These are phyloP conservation scores for Marsdenia floribunda DNA, from an alignment of 257 asterid species.

Conservation along the genomic window DNA sequence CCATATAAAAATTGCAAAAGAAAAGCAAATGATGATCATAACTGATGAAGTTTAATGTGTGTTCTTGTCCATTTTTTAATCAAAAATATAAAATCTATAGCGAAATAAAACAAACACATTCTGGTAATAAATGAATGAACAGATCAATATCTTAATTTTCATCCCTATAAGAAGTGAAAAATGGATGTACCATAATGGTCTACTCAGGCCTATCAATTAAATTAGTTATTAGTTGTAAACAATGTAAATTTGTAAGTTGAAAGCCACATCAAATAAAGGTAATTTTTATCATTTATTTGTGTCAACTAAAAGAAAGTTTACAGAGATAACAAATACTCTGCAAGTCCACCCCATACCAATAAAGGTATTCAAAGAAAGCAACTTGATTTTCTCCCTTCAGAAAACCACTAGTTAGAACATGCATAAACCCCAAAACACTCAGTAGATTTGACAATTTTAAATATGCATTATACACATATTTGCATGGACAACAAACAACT, in stretches of 20 bases:
- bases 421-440: neutral
- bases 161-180: neutral
- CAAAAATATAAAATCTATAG: neutral
- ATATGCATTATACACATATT: neutral
- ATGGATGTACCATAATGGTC: neutral
- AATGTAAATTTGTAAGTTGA: neutral
- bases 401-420: neutral
- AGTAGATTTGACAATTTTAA: neutral
- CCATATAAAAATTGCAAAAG: neutral
- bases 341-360: neutral
- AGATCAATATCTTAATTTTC: neutral
- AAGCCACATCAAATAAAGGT: neutral
- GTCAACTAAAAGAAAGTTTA: neutral
- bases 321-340: neutral
- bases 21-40: neutral
- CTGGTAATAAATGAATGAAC: neutral
- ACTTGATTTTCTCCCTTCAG: neutral
- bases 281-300: neutral
- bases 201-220: neutral
- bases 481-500: neutral
- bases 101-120: too few species aligned
- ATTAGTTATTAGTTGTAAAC: neutral
- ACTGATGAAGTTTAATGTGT: neutral
- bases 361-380: neutral
- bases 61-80: neutral